A percentile compares a stretch with the other conserved stretches of the same genome.
Evolutionary conservation across 1,284 basidiomycete species (phyloP).

Genomic region (Wallemia hederae): DNA sequence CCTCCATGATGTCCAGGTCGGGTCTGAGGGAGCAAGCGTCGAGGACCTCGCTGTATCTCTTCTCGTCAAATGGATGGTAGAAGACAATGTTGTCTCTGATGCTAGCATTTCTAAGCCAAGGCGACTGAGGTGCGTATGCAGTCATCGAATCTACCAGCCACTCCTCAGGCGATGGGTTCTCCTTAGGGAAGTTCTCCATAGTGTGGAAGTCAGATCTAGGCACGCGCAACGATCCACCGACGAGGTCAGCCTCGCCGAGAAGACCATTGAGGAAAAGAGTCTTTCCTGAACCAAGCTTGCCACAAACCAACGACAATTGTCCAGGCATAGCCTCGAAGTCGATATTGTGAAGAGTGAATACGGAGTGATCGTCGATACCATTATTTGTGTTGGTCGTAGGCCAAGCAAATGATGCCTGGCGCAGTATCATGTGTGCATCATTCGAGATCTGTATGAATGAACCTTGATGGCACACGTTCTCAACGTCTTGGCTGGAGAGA

Average conservation of each 20-base stretch:
- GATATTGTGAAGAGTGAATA: conserved; percentile 2
- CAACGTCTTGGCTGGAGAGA: conserved; percentile 2
- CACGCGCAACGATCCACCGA: not conserved
- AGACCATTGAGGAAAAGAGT: conserved; percentile 1
- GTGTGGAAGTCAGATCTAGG: conserved; percentile 2
- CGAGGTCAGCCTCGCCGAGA: conserved; percentile 1
- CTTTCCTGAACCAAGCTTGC: conserved; percentile 1
- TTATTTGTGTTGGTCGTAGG: not conserved
- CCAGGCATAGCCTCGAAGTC: not conserved
- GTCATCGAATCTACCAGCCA: not conserved
- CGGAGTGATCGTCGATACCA: not conserved
- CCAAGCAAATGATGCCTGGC: not conserved
- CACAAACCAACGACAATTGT: not conserved
- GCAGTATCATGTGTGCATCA: not conserved
- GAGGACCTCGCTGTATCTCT: conserved; percentile 16
- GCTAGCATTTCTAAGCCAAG: conserved; percentile 15
- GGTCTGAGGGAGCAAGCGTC: conserved; percentile 55
- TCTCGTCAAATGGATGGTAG: conserved; percentile 56
- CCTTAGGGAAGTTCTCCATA: not conserved
- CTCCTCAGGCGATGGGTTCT: not conserved
- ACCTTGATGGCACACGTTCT: not conserved
- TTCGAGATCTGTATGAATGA: not conserved
- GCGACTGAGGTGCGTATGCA: conserved; percentile 1
- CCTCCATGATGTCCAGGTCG: conserved; percentile 28
- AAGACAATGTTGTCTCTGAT: conserved; percentile 72